These are phyloP conservation scores for Plantago lanceolata DNA, from an alignment of 305 asterid species.

Conservation along the genomic window DNA sequence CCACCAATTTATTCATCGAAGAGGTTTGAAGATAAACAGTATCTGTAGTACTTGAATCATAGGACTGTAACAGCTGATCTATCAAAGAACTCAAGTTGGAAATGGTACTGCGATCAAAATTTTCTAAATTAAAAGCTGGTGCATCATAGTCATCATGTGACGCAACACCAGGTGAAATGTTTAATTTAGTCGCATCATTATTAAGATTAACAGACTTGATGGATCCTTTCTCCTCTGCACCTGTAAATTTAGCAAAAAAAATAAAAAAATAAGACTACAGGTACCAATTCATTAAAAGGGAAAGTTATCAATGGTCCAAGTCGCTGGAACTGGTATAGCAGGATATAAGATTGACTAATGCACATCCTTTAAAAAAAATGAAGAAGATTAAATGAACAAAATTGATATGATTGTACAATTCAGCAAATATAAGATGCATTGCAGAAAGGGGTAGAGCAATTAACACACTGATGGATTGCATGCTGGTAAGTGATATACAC, in stretches of 20 bases:
- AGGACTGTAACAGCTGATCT: conserved; percentile 58
- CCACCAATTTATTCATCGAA: conserved; percentile 61
- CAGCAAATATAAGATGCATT: background rate
- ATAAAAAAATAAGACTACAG: conserved; percentile 5
- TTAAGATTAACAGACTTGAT: conserved; percentile 42
- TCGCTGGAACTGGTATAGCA: background rate
- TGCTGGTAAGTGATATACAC: background rate
- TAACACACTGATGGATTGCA: background rate
- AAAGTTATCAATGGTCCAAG: conserved; percentile 3
- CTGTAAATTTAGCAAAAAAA: conserved; percentile 35
- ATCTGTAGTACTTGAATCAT: conserved; percentile 47
- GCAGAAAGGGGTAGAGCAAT: background rate
- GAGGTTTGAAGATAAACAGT: conserved; percentile 53
- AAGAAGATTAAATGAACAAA: background rate
- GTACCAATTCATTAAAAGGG: conserved; percentile 6
- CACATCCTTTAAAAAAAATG: too few relatives aligned
- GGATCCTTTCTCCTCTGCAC: conserved; percentile 66
- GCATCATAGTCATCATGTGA: conserved; percentile 46
- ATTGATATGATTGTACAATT: background rate
- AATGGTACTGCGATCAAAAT: conserved; percentile 53
- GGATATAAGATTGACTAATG: background rate
- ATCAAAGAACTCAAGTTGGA: conserved; percentile 58
- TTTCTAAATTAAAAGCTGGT: conserved; percentile 68
- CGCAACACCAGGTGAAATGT: conserved; percentile 48
- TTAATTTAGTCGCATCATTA: conserved; percentile 39